phyloP scores from a whole-genome alignment of 108 stramenopile genomes.

The Schizochytrium sp. region DNA sequence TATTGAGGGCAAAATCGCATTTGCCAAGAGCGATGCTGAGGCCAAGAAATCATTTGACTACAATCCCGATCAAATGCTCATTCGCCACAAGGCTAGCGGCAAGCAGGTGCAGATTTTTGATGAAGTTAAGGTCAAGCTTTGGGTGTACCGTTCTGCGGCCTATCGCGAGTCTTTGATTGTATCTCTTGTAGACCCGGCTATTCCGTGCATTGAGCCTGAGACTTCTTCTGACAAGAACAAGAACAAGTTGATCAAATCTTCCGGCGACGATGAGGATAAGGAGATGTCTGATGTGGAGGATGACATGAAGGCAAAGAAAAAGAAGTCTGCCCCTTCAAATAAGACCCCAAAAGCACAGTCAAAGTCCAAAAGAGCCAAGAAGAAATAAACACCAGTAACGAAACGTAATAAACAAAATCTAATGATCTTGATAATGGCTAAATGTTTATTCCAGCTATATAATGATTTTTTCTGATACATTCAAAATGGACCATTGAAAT shows the following conservation, averaged over 20 bases:
- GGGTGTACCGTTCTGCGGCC: background rate
- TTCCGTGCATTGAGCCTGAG: constrained; percentile 19
- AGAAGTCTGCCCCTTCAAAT: too few relatives aligned
- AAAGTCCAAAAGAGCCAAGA: too few relatives aligned
- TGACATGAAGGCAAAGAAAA: too few relatives aligned
- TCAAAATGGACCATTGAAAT: background rate
- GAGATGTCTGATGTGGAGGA: background rate
- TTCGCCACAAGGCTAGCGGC: constrained; percentile 26
- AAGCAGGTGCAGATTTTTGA: constrained; percentile 33
- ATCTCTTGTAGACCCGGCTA: background rate
- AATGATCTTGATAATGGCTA: too few relatives aligned
- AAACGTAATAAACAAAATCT: too few relatives aligned
- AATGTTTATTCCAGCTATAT: background rate
- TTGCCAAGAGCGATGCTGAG: constrained; percentile 63
- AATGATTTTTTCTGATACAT: background rate
- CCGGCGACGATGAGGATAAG: background rate
- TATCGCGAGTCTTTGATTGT: constrained; percentile 38
- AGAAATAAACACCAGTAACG: too few relatives aligned
- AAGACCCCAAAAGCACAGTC: too few relatives aligned
- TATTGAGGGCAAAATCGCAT: constrained; percentile 89
- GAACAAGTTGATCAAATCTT: background rate
- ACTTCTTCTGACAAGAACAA: background rate
- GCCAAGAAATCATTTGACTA: constrained; percentile 32
- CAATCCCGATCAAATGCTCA: constrained; percentile 37
- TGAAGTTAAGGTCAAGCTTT: constrained; percentile 20